Base-by-base conservation (phyloP, 495 filamentous ascomycete genomes). In the Darksidea phi region DNA sequence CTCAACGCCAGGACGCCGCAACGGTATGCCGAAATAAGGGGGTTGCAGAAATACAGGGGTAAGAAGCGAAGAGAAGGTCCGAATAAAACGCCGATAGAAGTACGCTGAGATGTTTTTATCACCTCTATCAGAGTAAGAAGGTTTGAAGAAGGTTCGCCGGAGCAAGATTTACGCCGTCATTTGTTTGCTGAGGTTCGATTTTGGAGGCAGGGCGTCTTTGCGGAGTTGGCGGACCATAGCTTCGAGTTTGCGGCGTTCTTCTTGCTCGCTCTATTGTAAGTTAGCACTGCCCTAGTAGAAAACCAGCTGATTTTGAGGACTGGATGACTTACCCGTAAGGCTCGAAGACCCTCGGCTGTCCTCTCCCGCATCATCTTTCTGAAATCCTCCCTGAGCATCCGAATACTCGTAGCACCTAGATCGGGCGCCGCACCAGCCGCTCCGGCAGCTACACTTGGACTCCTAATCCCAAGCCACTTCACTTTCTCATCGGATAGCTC, bases 361-460 rank as follows among this genome's bases (percentile, higher is more conserved):
- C 86, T 88, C 64, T 91, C 88, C 52, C 86, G 80, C 88, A 91
- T 93, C 89, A 93, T 91, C 78, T 90, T 91, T 79, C 88, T 89
- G 71, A 93, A 93, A 71, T 93, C 88, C 51, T 85, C 88, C 74
- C 86, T 87, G 53, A 93, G 72, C 17, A 90, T 84, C 76, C 82
- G 83, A 1, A 84, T 89, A 65, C 84, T 88, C 2, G 85, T 91
- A 10, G 77, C 83, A 66, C 85, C 84, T 48, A 43, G 59, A 34
- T 47, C 50, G 8, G 41, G 5, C 41, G 41, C 41, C 3, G 13
- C 6, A 4, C 41, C 41, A 3, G 13, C 36, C 62, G 73, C 36
- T 66, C 72, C 42, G 51, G 64, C 57, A 25, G 71, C 75, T 24
- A 61, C 75, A 43, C 67, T 71, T 43, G 83, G 80, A 64, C 80